Evolutionary conservation across 1,284 basidiomycete species (phyloP).

Genomic region (Pyrrhoderma noxium): DNA sequence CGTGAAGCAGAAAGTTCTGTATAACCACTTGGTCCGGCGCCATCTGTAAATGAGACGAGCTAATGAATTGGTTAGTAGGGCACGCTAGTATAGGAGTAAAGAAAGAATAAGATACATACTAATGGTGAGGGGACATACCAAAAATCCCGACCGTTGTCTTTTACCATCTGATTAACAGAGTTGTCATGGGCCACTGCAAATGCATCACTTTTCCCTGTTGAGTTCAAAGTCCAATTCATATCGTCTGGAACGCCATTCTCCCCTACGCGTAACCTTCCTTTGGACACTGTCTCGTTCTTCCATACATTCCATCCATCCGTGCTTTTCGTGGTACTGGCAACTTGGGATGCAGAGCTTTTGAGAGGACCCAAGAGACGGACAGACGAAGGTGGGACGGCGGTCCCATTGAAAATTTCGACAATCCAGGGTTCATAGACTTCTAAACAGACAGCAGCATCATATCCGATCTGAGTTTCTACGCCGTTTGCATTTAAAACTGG

Average conservation of each 20-base stretch:
- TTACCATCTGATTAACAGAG: conserved; percentile 8
- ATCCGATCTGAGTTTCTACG: conserved; percentile 2
- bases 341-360: too few relatives aligned
- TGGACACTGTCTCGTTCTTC: not conserved
- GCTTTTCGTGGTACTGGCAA: too few relatives aligned
- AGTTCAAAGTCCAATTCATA: conserved; percentile 6
- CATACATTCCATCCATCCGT: too few relatives aligned
- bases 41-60: conserved; percentile 33
- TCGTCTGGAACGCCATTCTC: not conserved
- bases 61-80: conserved; percentile 17
- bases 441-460: conserved; percentile 9
- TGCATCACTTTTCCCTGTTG: conserved; percentile 4
- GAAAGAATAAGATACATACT: conserved; percentile 20
- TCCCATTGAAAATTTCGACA: conserved; percentile 6
- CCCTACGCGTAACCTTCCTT: not conserved
- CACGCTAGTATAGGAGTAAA: not conserved
- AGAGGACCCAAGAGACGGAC: not conserved
- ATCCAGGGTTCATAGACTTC: conserved; percentile 10
- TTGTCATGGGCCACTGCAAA: conserved; percentile 9
- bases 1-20: conserved; percentile 28
- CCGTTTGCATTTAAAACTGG: not conserved
- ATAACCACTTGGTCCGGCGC: conserved; percentile 31
- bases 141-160: conserved; percentile 24
- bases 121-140: conserved; percentile 35
- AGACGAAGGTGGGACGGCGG: conserved; percentile 2